A percentile compares a stretch with the other conserved stretches of the same genome.
These are phyloP conservation scores for Medicago lupulina DNA, from an alignment of 306 rosid species.

Conservation along the genomic window DNA sequence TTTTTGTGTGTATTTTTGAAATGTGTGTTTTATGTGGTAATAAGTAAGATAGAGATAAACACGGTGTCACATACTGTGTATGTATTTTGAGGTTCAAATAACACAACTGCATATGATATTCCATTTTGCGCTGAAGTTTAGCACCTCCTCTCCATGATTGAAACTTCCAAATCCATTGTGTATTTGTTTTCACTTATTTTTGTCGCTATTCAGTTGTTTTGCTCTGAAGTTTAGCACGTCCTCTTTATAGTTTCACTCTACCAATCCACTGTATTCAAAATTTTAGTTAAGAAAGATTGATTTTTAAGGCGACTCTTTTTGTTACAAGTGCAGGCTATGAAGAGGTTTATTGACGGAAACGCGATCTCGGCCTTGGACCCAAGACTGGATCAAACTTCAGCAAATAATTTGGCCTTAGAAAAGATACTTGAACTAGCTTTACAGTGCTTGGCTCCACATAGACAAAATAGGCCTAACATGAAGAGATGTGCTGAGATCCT, in stretches of 20 bases:
- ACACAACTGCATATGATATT: neutral
- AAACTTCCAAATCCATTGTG: slow-evolving; percentile 11
- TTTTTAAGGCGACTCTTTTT: slow-evolving; percentile 35
- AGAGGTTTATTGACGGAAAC: slow-evolving; percentile 71
- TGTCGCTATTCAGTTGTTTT: neutral
- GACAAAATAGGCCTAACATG: slow-evolving; percentile 93
- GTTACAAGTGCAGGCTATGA: slow-evolving; percentile 78
- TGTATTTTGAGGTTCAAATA: too few species aligned
- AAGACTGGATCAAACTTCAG: slow-evolving; percentile 59
- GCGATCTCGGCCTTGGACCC: slow-evolving; percentile 73
- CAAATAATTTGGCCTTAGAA: slow-evolving; percentile 63
- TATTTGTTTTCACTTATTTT: neutral
- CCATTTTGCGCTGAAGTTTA: slow-evolving; percentile 2
- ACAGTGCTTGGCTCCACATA: slow-evolving; percentile 89
- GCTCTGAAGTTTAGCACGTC: neutral
- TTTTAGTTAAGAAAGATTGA: neutral
- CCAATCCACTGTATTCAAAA: neutral
- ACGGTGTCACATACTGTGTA: too few species aligned
- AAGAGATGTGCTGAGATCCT: slow-evolving; percentile 90
- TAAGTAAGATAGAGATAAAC: too few species aligned
- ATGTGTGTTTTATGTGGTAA: too few species aligned
- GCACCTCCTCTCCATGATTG: slow-evolving; percentile 9
- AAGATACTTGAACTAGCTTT: slow-evolving; percentile 87
- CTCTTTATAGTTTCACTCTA: neutral
- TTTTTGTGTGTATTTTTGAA: neutral